Evolutionary conservation across 129 eudicot species (phyloP), one percentile per base, ranked within the genome.

Genomic region (Chrysanthemum lavandulifolium): DNA sequence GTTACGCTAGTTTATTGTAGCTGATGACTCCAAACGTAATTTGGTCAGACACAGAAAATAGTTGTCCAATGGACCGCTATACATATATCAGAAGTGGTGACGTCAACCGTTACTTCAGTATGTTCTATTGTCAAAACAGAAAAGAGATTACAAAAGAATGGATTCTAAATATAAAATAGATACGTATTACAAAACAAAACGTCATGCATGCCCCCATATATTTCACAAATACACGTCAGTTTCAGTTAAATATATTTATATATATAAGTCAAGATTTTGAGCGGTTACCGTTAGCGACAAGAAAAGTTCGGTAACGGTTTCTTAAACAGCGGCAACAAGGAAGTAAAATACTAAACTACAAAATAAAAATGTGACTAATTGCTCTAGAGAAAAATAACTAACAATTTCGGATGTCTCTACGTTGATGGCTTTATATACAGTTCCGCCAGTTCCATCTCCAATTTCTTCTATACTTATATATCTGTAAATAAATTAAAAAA

Each of bases 371-470:
- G 73, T 51, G 54, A 47, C 61, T 61, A 25, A 77, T 73, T 61
- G 64, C 57, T 47, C 9, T 67, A 77, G 71, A 52, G 10, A 49
- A 55, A 55, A 43, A 68, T 33, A 19, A 47, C 98, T 87, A 69
- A 94, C 99, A 78, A 88, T 86, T 78, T 94, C 99, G 65, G 77
- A 79, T 65, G 90, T 86, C 80, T 86, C 91, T 27, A 56, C 65
- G 78, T 88, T 90, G 75, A 94, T 70, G 84, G 99, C 99, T 68
- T 83, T 85, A 81, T 81, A 90, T 78, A 94, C 99, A 88, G 68
- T 94, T 68, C 99, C 99, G 59, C 96, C 88, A 56, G 97, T 88
- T 80, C 99, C 99, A 86, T 88, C 96, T 78, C 99, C 99, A 78
- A 94, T 84, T 82, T 94, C 99, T 68, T 88, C 80, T 86, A 88